These are phyloP conservation scores for Curvularia verruculosa DNA, from an alignment of 2,329 filamentous ascomycete genomes.

Conservation along the genomic window DNA sequence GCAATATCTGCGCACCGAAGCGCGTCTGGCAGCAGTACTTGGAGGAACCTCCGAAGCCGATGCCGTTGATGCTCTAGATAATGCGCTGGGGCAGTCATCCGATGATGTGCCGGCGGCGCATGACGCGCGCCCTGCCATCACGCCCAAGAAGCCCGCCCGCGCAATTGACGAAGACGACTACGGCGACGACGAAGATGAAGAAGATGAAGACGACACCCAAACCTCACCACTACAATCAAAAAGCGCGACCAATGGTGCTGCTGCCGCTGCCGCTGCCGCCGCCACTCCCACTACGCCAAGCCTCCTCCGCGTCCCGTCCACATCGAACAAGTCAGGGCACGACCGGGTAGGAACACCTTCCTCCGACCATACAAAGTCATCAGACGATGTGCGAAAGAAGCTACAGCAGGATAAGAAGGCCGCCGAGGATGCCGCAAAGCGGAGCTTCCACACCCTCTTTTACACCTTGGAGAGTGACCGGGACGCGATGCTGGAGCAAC, in stretches of 20 bases:
- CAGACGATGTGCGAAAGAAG: slow-evolving; percentile 90
- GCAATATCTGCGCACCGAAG: slow-evolving; percentile 77
- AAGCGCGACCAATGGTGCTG: slow-evolving; percentile 59
- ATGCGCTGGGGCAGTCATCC: slow-evolving; percentile 30
- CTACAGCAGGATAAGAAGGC: slow-evolving; percentile 90
- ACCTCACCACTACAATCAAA: slow-evolving; percentile 59
- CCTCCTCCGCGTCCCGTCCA: slow-evolving; percentile 67
- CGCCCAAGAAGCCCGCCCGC: slow-evolving; percentile 75
- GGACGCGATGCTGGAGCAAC: slow-evolving; percentile 96
- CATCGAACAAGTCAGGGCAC: slow-evolving; percentile 68
- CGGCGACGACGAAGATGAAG: slow-evolving; percentile 74
- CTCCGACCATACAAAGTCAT: slow-evolving; percentile 67
- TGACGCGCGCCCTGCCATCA: slow-evolving; percentile 55
- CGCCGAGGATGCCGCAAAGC: slow-evolving; percentile 86
- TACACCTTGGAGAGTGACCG: slow-evolving; percentile 95
- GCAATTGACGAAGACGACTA: slow-evolving; percentile 86
- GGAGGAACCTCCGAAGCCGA: slow-evolving; percentile 48
- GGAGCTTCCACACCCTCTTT: slow-evolving; percentile 90
- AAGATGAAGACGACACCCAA: slow-evolving; percentile 49
- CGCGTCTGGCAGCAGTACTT: slow-evolving; percentile 79
- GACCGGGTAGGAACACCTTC: slow-evolving; percentile 62
- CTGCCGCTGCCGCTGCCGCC: slow-evolving; percentile 61
- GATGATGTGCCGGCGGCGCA: slow-evolving; percentile 45
- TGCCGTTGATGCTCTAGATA: slow-evolving; percentile 33
- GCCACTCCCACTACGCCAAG: slow-evolving; percentile 66